Evolutionary conservation across 2,329 filamentous ascomycete genomes (phyloP).

Genomic region (Escovopsis sp.): DNA sequence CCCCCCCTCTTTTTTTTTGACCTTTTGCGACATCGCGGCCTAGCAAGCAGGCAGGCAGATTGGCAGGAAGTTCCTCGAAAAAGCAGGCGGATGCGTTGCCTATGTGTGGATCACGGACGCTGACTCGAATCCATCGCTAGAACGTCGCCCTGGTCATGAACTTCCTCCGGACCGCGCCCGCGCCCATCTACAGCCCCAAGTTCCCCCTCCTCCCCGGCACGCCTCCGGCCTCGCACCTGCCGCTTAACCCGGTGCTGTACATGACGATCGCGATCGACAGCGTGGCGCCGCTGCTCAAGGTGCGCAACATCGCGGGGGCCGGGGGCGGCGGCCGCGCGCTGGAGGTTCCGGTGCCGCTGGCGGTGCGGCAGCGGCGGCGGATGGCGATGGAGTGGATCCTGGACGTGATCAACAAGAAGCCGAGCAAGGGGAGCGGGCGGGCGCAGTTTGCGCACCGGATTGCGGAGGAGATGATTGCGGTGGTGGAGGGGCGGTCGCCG

Average conservation of each 20-base stretch:
- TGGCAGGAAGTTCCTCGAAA: too few species aligned
- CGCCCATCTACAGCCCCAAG: slow-evolving; percentile 58
- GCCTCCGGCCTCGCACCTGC: slow-evolving; percentile 64
- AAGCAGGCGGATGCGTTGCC: too few species aligned
- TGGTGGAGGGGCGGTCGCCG: slow-evolving; percentile 70
- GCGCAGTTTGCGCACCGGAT: slow-evolving; percentile 62
- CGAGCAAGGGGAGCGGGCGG: slow-evolving; percentile 53
- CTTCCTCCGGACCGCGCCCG: slow-evolving; percentile 67
- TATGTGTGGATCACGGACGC: slow-evolving; percentile 7
- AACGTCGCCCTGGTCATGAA: slow-evolving; percentile 75
- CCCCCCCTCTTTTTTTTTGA: too few species aligned
- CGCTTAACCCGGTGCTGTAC: slow-evolving; percentile 79
- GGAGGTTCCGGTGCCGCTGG: slow-evolving; percentile 67
- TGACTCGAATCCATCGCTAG: slow-evolving; percentile 25
- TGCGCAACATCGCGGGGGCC: slow-evolving; percentile 59
- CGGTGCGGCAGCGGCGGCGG: slow-evolving; percentile 58
- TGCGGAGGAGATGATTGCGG: slow-evolving; percentile 71
- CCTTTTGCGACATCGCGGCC: too few species aligned
- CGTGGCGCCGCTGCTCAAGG: slow-evolving; percentile 72
- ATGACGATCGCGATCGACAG: slow-evolving; percentile 84
- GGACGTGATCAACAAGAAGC: slow-evolving; percentile 64
- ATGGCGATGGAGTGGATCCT: slow-evolving; percentile 81
- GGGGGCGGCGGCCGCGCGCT: slow-evolving; percentile 76
- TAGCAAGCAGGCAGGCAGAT: too few species aligned
- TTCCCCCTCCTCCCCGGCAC: slow-evolving; percentile 60